phyloP scores from a whole-genome alignment of 495 filamentous ascomycete genomes.

The Penicillium macrosclerotiorum region DNA sequence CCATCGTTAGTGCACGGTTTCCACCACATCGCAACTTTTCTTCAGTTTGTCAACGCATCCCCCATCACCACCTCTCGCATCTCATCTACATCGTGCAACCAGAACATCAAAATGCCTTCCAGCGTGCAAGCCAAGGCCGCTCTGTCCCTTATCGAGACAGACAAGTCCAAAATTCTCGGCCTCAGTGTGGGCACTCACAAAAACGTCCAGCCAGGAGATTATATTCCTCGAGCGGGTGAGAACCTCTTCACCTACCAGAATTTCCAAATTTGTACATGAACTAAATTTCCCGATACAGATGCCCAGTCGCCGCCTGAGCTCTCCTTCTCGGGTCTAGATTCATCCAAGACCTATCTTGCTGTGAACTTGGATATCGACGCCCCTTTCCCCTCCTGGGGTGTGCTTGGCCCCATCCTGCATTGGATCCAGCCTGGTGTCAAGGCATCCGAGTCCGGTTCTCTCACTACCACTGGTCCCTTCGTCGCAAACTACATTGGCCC shows the following conservation, averaged over 20 bases:
- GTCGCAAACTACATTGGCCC: constrained; percentile 51
- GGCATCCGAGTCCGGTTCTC: constrained; percentile 12
- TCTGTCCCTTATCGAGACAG: constrained; percentile 32
- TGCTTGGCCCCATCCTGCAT: constrained; percentile 43
- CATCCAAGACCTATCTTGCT: constrained; percentile 41
- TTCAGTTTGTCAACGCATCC: neutral
- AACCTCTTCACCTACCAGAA: neutral
- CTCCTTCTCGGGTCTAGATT: constrained; percentile 19
- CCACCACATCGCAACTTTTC: neutral
- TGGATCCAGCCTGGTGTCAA: constrained; percentile 50
- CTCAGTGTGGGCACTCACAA: constrained; percentile 24
- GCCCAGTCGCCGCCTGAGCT: constrained; percentile 30
- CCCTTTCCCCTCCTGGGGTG: constrained; percentile 46
- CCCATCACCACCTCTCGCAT: neutral
- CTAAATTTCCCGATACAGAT: constrained; percentile 18
- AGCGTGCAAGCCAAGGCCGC: constrained; percentile 26
- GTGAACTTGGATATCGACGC: constrained; percentile 52
- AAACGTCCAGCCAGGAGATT: constrained; percentile 29
- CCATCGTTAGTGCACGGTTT: neutral
- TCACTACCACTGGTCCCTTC: constrained; percentile 25
- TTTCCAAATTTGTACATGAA: neutral
- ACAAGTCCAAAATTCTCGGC: constrained; percentile 32
- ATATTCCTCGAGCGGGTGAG: constrained; percentile 31
- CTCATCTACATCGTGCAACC: neutral
- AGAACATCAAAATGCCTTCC: constrained; percentile 27